These are phyloP conservation scores for Triglochin maritima DNA, from an alignment of 106 monocot genomes.

Conservation along the genomic window DNA sequence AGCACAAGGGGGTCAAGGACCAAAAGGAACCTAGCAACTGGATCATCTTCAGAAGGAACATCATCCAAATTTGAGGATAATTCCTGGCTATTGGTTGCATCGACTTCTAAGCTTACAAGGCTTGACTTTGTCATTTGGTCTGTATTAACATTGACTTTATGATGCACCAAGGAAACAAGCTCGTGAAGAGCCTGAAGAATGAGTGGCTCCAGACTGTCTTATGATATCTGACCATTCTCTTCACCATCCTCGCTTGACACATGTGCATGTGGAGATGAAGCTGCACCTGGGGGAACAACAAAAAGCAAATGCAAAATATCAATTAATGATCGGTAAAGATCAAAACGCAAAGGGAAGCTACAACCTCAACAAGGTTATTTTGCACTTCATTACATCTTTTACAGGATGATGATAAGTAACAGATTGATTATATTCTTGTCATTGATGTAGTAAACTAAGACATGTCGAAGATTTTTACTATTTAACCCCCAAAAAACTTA, in stretches of 20 bases:
- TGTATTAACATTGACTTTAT: slow-evolving; percentile 27
- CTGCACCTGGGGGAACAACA: no score
- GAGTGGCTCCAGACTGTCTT: slow-evolving; percentile 37
- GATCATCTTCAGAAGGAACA: slow-evolving; percentile 21
- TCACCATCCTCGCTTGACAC: slow-evolving; percentile 5
- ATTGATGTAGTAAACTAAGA: no score
- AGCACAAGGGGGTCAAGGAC: slow-evolving; percentile 43
- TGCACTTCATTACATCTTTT: no score
- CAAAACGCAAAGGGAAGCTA: no score
- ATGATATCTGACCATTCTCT: slow-evolving; percentile 4
- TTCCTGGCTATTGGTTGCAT: background rate
- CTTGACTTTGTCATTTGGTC: slow-evolving; percentile 6
- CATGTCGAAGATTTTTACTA: no score
- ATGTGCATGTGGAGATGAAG: background rate
- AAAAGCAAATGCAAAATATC: no score
- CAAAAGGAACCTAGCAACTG: slow-evolving; percentile 48
- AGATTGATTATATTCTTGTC: no score
- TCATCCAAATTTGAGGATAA: background rate
- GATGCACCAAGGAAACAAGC: slow-evolving; percentile 66
- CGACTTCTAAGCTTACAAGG: slow-evolving; percentile 1
- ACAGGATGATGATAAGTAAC: no score
- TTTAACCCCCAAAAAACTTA: no score
- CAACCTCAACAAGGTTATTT: no score
- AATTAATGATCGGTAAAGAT: no score
- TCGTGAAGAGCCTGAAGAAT: slow-evolving; percentile 35